Evolutionary conservation across 1,284 basidiomycete genomes (phyloP).

Genomic region (Phylloporus gajari): DNA sequence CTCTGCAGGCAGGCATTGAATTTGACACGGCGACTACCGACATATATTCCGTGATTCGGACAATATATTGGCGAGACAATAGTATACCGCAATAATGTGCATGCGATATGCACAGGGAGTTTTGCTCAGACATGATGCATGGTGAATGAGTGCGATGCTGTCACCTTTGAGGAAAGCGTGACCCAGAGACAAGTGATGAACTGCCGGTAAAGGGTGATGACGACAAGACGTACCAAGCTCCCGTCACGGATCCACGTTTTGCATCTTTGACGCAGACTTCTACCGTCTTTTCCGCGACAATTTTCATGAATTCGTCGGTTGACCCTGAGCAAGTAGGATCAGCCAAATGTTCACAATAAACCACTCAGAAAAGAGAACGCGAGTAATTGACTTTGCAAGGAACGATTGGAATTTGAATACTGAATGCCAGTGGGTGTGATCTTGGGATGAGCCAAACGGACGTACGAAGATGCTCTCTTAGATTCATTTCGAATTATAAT

Average conservation of each 20-base stretch:
- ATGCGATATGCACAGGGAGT: conserved; percentile 10
- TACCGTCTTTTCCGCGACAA: conserved; percentile 94
- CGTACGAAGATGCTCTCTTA: conserved; percentile 96
- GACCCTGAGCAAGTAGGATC: conserved; percentile 72
- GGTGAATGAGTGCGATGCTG: conserved; percentile 95
- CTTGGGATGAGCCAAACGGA: conserved; percentile 42
- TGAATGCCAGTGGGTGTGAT: conserved; percentile 37
- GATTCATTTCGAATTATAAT: conserved; percentile 86
- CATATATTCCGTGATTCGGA: conserved; percentile 78
- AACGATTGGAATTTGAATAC: conserved; percentile 22
- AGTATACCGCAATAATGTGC: conserved; percentile 32
- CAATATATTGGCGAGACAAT: conserved; percentile 16
- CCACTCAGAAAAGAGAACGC: conserved; percentile 11
- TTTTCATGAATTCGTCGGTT: conserved; percentile 99
- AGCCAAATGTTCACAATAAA: conserved; percentile 15
- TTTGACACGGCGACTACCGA: conserved; percentile 78
- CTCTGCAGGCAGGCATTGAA: conserved; percentile 84
- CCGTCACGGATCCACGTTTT: conserved; percentile 70
- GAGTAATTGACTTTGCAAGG: conserved; percentile 38
- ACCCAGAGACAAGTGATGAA: conserved; percentile 58
- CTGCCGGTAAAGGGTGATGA: neutral
- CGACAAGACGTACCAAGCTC: conserved; percentile 68
- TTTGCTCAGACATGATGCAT: conserved; percentile 52
- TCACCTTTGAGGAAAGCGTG: conserved; percentile 95
- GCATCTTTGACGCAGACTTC: conserved; percentile 92